Base-by-base conservation (phyloP, 1,139 yeast genomes). In the Geotrichum bryndzae region DNA sequence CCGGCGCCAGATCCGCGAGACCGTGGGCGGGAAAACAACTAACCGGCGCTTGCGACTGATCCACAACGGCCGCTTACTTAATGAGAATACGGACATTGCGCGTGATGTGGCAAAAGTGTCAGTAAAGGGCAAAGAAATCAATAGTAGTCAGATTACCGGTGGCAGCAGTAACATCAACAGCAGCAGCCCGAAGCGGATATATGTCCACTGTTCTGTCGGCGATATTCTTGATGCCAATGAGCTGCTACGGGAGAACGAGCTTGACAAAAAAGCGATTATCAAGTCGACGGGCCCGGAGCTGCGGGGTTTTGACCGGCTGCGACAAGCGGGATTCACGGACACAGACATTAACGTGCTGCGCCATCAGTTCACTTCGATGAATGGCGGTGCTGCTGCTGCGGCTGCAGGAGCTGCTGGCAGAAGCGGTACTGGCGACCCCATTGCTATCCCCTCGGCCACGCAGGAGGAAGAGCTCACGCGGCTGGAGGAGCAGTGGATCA, bases 401-500 rank as follows among this genome's bases (percentile, higher is more conserved):
- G 51, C 64, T 62, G 1, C 71, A 66, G 52, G 51, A 2, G 64
- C 60, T 10, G 50, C 51, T 18, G 56, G 56, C 1, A 8, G 38
- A 22, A n/a, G 48, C 18, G 52, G 57, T 18, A 27, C 51, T 22
- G 57, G 52, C 11, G 41, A 35, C n/a, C 41, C 41, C n/a, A 35
- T 27, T 46, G 35, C 45, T 1, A 53, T 56, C 8, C 58, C 58
- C 2, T 31, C 58, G 3, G 61, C 59, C 83, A 5, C 72, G 90
- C 58, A 70, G 65, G 56, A 60, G n/a, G 59, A 58, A 11, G 72
- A 70, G 51, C 61, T 67, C 67, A 65, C 70, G 11, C 87, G 86
- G 65, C 73, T 90, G 66, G 97, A 91, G 71, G 97, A 91, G 68
- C 80, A 91, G 63, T 91, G 97, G 97, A 88, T 91, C 64, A 96